Conservation (phyloP, 495 filamentous ascomycete genomes). For the Chaetomidium leptoderma region DNA sequence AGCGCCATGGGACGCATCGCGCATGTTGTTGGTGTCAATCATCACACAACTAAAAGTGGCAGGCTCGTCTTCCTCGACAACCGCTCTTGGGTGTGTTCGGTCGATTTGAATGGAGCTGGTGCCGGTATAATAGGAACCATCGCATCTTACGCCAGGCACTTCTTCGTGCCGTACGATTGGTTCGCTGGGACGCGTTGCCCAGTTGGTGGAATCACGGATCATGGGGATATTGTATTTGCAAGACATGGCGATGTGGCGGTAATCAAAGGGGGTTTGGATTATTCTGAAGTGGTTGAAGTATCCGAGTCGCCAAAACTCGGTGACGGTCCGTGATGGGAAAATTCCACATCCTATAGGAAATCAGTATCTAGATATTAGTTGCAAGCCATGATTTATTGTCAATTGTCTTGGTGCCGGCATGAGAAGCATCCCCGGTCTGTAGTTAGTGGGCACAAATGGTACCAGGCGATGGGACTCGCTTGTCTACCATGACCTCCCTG, state of each 20-base stretch:
- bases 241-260: neutral
- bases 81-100: constrained; percentile 1
- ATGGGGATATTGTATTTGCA: neutral
- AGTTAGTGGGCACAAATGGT: too few relatives aligned
- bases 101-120: neutral
- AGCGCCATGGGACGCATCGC: neutral
- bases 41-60: neutral
- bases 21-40: neutral
- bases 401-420: too few relatives aligned
- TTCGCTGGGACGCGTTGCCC: constrained; percentile 14
- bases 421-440: too few relatives aligned
- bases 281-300: neutral
- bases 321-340: too few relatives aligned
- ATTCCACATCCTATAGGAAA: neutral
- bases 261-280: neutral
- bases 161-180: constrained; percentile 30
- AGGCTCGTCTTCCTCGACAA: constrained; percentile 1
- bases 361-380: too few relatives aligned
- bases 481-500: too few relatives aligned
- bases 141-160: constrained; percentile 6
- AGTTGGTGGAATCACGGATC: neutral
- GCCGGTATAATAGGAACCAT: neutral
- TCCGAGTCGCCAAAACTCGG: neutral
- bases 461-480: too few relatives aligned
- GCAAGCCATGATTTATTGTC: too few relatives aligned